Conservation (phyloP, 805 yeast species). For the Priceomyces haplophilus region DNA sequence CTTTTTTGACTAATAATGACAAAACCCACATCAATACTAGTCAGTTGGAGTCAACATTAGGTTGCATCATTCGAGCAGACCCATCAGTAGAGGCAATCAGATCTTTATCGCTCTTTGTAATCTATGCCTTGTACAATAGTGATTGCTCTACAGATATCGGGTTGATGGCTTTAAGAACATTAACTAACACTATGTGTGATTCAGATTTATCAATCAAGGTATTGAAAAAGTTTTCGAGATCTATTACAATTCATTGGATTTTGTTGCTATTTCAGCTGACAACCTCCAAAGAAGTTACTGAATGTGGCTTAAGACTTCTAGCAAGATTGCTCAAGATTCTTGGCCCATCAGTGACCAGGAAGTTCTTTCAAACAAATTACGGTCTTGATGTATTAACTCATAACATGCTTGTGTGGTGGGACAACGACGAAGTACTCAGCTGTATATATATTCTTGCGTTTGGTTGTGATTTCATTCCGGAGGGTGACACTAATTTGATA, state of each 20-base stretch:
- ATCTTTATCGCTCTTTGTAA: conserved; percentile 43
- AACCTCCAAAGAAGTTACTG: conserved; percentile 32
- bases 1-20: conserved; percentile 8
- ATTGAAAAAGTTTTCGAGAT: conserved; percentile 45
- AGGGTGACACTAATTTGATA: conserved; percentile 2
- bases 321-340: conserved; percentile 46
- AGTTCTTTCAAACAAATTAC: conserved; percentile 46
- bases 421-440: conserved; percentile 42
- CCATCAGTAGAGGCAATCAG: conserved; percentile 54
- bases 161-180: conserved; percentile 23
- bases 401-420: conserved; percentile 47
- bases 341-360: conserved; percentile 45
- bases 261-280: conserved; percentile 46
- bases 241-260: conserved; percentile 65
- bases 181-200: conserved; percentile 41
- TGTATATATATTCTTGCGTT: conserved; percentile 45
- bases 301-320: conserved; percentile 44
- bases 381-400: conserved; percentile 51
- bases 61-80: conserved; percentile 31
- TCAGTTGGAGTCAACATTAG: conserved; percentile 21
- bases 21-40: conserved; percentile 10
- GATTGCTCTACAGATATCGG: conserved; percentile 36
- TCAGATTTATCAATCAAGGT: conserved; percentile 34
- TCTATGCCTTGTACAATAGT: conserved; percentile 50
- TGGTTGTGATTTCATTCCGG: conserved; percentile 30